A percentile compares a stretch with the other conserved stretches of the same genome.
Conservation (phyloP, 139 green algal species). For the Coelastrella sp. region DNA sequence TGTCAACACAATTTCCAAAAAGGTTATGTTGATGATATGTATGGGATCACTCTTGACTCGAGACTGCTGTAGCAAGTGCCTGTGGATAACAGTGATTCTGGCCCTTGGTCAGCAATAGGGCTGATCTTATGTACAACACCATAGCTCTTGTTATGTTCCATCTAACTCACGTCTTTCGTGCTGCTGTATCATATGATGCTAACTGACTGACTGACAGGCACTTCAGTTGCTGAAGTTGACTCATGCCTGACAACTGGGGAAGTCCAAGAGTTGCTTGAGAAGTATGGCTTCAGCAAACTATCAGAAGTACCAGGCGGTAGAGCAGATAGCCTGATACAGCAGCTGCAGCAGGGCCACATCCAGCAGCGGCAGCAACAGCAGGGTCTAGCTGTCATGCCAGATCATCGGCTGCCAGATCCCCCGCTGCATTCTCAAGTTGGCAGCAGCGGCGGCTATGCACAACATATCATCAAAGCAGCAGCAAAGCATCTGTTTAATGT, state of each 20-base stretch:
- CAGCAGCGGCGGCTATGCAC: constrained; percentile 90
- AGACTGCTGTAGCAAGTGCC: too few species aligned
- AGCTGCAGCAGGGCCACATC: constrained; percentile 18
- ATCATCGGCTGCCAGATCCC: constrained; percentile 14
- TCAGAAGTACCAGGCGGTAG: background rate
- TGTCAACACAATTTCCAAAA: too few species aligned
- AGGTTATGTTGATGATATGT: too few species aligned
- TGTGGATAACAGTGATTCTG: too few species aligned
- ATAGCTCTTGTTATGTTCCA: too few species aligned
- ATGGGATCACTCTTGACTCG: too few species aligned
- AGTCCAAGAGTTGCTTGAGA: constrained; percentile 84
- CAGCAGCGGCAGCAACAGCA: constrained; percentile 53
- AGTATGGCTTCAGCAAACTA: background rate
- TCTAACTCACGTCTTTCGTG: too few species aligned
- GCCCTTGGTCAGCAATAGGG: too few species aligned
- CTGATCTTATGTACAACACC: too few species aligned
- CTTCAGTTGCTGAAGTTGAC: constrained; percentile 83
- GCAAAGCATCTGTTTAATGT: constrained; percentile 4
- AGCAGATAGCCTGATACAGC: constrained; percentile 34
- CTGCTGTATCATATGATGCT: too few species aligned
- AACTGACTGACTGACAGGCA: constrained; percentile 28
- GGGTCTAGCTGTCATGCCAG: background rate
- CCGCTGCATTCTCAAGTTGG: constrained; percentile 65
- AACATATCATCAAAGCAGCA: constrained; percentile 61
- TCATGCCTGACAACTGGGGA: constrained; percentile 92